Conservation (phyloP, 768 basidiomycete genomes). For the Pleurotus pulmonarius region DNA sequence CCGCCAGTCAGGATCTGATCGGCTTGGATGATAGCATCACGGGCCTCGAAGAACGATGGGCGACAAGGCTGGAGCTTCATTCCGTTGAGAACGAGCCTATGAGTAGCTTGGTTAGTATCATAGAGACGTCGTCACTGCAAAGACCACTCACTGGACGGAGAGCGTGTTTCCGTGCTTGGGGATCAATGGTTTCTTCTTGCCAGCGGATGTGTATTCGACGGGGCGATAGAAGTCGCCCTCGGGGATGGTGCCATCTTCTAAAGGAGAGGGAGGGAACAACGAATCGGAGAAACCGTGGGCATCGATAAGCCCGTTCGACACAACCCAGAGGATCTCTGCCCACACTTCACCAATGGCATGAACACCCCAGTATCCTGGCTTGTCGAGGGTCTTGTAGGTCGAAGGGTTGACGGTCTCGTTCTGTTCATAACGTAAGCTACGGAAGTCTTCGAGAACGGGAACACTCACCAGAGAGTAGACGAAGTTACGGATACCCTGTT, state of each 20-base stretch:
- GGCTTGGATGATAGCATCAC: constrained; percentile 87
- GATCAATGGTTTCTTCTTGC: constrained; percentile 57
- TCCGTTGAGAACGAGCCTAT: constrained; percentile 74
- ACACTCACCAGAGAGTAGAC: constrained; percentile 65
- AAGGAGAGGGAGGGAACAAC: constrained; percentile 77
- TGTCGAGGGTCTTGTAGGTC: constrained; percentile 92
- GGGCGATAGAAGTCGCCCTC: constrained; percentile 72
- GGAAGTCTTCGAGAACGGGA: neutral
- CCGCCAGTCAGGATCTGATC: constrained; percentile 89
- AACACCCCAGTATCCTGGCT: constrained; percentile 91
- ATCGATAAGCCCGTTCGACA: constrained; percentile 67
- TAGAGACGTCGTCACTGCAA: neutral
- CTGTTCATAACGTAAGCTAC: constrained; percentile 16
- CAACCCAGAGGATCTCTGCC: constrained; percentile 87
- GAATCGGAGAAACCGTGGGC: constrained; percentile 78
- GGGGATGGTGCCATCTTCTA: constrained; percentile 60
- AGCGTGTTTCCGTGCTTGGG: constrained; percentile 94
- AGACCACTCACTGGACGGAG: constrained; percentile 53
- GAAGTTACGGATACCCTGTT: constrained; percentile 81
- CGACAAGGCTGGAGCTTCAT: constrained; percentile 97
- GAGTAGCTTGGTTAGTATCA: neutral
- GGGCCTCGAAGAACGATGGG: constrained; percentile 86
- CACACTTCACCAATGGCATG: constrained; percentile 93
- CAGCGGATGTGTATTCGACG: constrained; percentile 14
- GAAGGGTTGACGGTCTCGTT: constrained; percentile 79